Conservation (phyloP, 139 green algal genomes). For the Auxenochlorella protothecoides region DNA sequence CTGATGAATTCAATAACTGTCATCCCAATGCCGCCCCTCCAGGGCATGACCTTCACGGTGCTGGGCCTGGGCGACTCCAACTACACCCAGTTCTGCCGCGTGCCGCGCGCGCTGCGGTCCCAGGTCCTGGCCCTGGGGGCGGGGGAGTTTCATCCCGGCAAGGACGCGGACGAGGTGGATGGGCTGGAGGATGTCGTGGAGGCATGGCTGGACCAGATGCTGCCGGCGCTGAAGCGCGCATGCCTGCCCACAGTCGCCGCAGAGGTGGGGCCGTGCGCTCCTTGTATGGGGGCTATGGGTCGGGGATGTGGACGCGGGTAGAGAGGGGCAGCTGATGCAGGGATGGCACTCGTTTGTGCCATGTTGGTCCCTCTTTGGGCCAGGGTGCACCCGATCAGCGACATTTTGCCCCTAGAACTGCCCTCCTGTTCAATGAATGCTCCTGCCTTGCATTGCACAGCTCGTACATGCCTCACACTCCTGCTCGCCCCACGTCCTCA, state of each 20-base stretch:
- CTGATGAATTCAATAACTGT: no score
- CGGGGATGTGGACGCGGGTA: background rate
- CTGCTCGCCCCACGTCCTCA: no score
- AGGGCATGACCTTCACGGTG: slow-evolving; percentile 67
- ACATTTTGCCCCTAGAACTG: no score
- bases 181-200: slow-evolving; percentile 72
- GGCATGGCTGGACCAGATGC: slow-evolving; percentile 66
- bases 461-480: no score
- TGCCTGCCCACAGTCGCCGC: no score
- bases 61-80: slow-evolving; percentile 94
- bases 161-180: slow-evolving; percentile 91
- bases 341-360: no score
- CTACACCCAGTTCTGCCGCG: slow-evolving; percentile 88
- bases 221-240: slow-evolving; percentile 38
- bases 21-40: slow-evolving; percentile 11
- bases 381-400: no score
- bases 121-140: slow-evolving; percentile 72
- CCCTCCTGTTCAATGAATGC: no score
- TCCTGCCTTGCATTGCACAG: no score
- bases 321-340: background rate
- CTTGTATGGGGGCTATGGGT: background rate
- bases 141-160: slow-evolving; percentile 46
- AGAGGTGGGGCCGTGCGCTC: no score
- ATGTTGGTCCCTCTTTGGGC: no score
- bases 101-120: slow-evolving; percentile 55